A percentile compares a stretch with the other conserved stretches of the same genome.
Evolutionary conservation across 495 filamentous ascomycete genomes (phyloP).

Genomic region (Podospora anserina): DNA sequence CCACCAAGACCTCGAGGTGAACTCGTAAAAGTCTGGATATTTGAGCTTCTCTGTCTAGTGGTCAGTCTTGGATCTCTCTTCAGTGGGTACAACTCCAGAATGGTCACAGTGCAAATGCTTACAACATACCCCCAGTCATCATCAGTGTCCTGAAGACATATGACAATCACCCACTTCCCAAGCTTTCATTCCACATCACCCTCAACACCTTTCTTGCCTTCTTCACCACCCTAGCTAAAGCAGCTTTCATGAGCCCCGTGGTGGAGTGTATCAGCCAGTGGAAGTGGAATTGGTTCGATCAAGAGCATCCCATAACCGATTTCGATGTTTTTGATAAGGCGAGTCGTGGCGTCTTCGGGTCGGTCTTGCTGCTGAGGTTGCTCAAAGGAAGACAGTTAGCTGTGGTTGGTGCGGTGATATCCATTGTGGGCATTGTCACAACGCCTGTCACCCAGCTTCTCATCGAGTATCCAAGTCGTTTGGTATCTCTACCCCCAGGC

Average conservation of each 20-base stretch:
- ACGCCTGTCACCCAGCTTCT: conserved; percentile 18
- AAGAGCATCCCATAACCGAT: conserved; percentile 39
- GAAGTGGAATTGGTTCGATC: conserved; percentile 46
- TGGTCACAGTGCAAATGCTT: not conserved
- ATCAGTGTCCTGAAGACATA: conserved; percentile 35
- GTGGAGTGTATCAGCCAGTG: conserved; percentile 38
- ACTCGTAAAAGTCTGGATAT: too few relatives aligned
- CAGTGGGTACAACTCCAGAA: not conserved
- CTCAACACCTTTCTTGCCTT: conserved; percentile 46
- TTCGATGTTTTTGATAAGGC: conserved; percentile 45
- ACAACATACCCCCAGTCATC: conserved; percentile 20
- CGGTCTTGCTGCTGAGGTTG: conserved; percentile 6
- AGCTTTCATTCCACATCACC: conserved; percentile 35
- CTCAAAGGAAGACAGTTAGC: conserved; percentile 16
- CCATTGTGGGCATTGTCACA: conserved; percentile 7
- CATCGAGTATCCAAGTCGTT: conserved; percentile 11
- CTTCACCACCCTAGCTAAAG: conserved; percentile 40
- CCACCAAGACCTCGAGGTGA: too few relatives aligned
- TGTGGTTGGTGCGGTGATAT: conserved; percentile 11
- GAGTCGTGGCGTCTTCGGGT: conserved; percentile 24
- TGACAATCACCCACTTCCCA: conserved; percentile 34
- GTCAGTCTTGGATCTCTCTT: conserved; percentile 1
- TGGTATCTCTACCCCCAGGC: not conserved
- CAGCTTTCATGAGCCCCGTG: conserved; percentile 36
- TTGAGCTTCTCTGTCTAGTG: not conserved